A percentile compares a stretch with the other conserved stretches of the same genome.
Evolutionary conservation across 169 alveolate species (phyloP).

Genomic region (Neospora caninum): DNA sequence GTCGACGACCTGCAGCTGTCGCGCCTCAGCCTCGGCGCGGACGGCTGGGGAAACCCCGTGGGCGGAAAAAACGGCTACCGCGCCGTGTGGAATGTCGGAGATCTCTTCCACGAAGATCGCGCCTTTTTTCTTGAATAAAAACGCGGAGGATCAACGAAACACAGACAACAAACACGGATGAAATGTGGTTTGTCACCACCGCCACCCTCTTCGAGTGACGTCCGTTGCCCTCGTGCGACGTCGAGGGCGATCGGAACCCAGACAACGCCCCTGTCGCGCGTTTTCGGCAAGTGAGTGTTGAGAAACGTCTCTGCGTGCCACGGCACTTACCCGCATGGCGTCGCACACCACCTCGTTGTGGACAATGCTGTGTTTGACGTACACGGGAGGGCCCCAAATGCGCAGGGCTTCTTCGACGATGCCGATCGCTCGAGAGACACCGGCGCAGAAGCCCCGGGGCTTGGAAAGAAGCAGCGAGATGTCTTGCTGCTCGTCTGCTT

Average conservation of each 20-base stretch:
- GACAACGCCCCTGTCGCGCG: no score
- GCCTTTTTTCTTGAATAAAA: slow-evolving; percentile 76
- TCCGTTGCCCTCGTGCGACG: background rate
- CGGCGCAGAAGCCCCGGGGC: slow-evolving; percentile 89
- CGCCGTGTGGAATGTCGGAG: slow-evolving; percentile 78
- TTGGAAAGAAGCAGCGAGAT: slow-evolving; percentile 72
- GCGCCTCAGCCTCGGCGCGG: slow-evolving; percentile 74
- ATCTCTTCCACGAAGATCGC: slow-evolving; percentile 84
- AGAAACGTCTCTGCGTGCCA: no score
- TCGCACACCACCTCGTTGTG: slow-evolving; percentile 86
- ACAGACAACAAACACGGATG: background rate
- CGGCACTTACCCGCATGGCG: slow-evolving; percentile 71
- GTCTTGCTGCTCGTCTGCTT: slow-evolving; percentile 19
- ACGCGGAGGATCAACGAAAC: background rate
- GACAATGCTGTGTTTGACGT: slow-evolving; percentile 85
- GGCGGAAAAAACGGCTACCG: slow-evolving; percentile 81
- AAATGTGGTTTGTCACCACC: background rate
- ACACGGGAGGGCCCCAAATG: slow-evolving; percentile 80
- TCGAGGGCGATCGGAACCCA: no score
- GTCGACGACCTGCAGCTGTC: slow-evolving; percentile 79
- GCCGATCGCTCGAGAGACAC: slow-evolving; percentile 83
- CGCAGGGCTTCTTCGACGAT: slow-evolving; percentile 85
- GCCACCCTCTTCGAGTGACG: background rate
- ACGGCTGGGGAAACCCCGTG: slow-evolving; percentile 86
- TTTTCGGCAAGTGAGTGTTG: no score